phyloP scores from a whole-genome alignment of 352 stramenopile genomes.

The Phytophthora tubulina region DNA sequence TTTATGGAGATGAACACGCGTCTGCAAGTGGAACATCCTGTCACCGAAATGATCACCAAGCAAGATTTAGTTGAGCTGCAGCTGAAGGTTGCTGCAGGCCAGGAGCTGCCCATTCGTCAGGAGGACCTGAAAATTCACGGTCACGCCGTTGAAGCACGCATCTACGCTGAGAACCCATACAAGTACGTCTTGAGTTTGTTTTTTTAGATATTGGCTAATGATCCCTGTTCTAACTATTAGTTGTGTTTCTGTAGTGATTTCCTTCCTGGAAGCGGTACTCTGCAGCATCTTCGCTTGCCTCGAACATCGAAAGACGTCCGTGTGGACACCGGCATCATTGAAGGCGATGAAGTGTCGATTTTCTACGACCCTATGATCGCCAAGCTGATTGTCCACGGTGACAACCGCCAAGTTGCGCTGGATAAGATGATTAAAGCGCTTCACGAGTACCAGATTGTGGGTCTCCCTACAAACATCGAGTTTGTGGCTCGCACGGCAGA shows the following conservation, averaged over 20 bases:
- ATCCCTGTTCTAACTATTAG: slow-evolving; percentile 14
- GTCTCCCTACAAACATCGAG: slow-evolving; percentile 95
- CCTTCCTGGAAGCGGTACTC: slow-evolving; percentile 89
- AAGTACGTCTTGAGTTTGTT: slow-evolving; percentile 56
- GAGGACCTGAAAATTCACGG: slow-evolving; percentile 89
- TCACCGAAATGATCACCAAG: slow-evolving; percentile 93
- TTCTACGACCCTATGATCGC: slow-evolving; percentile 96
- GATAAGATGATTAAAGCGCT: slow-evolving; percentile 87
- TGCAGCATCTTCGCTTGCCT: slow-evolving; percentile 89
- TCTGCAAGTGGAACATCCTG: slow-evolving; percentile 94
- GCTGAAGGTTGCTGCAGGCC: slow-evolving; percentile 93
- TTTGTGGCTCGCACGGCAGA: slow-evolving; percentile 92
- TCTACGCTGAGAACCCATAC: slow-evolving; percentile 95
- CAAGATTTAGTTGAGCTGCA: slow-evolving; percentile 95
- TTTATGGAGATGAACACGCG: slow-evolving; percentile 98
- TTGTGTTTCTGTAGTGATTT: slow-evolving; percentile 75
- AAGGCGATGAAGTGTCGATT: slow-evolving; percentile 92
- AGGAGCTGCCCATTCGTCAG: slow-evolving; percentile 91
- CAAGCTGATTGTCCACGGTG: slow-evolving; percentile 94
- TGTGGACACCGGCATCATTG: slow-evolving; percentile 91
- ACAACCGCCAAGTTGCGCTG: slow-evolving; percentile 86
- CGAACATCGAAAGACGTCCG: slow-evolving; percentile 72
- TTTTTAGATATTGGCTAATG: background rate
- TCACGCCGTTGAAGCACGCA: slow-evolving; percentile 93
- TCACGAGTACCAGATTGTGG: slow-evolving; percentile 93